Conservation (phyloP, 2,329 filamentous ascomycete species). For the Cytospora chrysosperma region DNA sequence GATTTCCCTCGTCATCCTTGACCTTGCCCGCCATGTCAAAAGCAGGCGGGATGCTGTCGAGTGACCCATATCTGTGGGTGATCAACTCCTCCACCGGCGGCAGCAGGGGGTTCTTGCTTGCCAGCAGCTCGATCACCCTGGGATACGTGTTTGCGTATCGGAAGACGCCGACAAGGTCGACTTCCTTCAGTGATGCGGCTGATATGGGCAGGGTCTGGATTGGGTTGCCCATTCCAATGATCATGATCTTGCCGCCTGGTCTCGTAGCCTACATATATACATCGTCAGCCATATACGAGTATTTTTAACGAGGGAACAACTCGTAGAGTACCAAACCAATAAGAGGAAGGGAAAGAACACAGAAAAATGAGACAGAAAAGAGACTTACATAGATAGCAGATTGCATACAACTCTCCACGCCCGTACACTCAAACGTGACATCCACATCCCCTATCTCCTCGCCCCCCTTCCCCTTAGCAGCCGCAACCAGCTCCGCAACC, state of each 20-base stretch:
- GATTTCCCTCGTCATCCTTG: conserved; percentile 65
- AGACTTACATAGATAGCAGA: conserved; percentile 64
- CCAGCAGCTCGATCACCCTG: conserved; percentile 49
- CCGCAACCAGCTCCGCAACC: conserved; percentile 45
- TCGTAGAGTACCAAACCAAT: no score
- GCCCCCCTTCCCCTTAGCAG: conserved; percentile 31
- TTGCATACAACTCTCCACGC: conserved; percentile 74
- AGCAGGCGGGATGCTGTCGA: conserved; percentile 62
- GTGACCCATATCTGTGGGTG: conserved; percentile 67
- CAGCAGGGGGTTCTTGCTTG: conserved; percentile 49
- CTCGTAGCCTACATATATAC: conserved; percentile 49
- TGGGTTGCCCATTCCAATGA: conserved; percentile 72
- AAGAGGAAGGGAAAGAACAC: neutral
- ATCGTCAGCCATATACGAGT: neutral
- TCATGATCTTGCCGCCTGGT: conserved; percentile 67
- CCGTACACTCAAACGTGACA: conserved; percentile 75
- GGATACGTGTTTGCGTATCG: conserved; percentile 75
- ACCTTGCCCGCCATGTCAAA: conserved; percentile 72
- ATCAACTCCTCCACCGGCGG: conserved; percentile 67
- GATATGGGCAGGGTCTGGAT: conserved; percentile 69
- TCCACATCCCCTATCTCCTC: conserved; percentile 60
- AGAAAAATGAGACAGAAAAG: neutral
- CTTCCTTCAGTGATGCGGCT: conserved; percentile 66
- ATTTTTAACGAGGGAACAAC: no score
- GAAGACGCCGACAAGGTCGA: conserved; percentile 71